phyloP scores from a whole-genome alignment of 2,329 filamentous ascomycete genomes.

The Beauveria australis region DNA sequence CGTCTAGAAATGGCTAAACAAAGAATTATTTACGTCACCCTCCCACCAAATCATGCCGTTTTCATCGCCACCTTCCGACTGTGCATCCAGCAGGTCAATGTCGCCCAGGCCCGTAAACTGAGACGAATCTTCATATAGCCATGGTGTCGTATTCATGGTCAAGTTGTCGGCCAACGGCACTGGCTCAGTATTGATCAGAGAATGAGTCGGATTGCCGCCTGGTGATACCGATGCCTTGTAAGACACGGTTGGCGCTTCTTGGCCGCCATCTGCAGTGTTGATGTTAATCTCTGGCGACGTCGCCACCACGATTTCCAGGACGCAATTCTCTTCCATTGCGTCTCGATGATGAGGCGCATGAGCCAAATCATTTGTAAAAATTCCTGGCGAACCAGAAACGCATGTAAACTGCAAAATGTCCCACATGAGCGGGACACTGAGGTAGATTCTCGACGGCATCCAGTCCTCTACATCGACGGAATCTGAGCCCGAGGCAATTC shows the following conservation, averaged over 20 bases:
- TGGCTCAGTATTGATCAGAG: constrained; percentile 21
- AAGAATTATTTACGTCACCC: constrained; percentile 28
- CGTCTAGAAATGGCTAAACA: constrained; percentile 29
- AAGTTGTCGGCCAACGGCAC: constrained; percentile 26
- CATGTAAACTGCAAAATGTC: constrained; percentile 42
- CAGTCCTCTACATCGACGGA: constrained; percentile 40
- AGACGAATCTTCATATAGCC: constrained; percentile 34
- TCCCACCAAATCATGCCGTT: constrained; percentile 32
- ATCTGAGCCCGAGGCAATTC: constrained; percentile 40
- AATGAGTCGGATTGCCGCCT: constrained; percentile 17
- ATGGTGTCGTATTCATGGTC: constrained; percentile 33
- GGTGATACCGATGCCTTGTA: constrained; percentile 23
- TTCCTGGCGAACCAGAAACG: constrained; percentile 26
- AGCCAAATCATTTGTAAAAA: constrained; percentile 30
- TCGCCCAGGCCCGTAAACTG: constrained; percentile 31
- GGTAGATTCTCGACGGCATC: constrained; percentile 44
- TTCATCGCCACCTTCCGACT: constrained; percentile 17
- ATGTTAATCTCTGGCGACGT: constrained; percentile 43
- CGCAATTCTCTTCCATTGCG: constrained; percentile 27
- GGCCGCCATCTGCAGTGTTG: constrained; percentile 42
- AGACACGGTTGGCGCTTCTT: constrained; percentile 36
- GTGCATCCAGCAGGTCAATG: constrained; percentile 24
- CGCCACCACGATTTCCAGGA: constrained; percentile 41
- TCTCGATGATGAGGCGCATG: constrained; percentile 29
- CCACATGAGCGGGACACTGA: constrained; percentile 46